Evolutionary conservation across 306 rosid species (phyloP).

Genomic region (Abrus pulchellus): DNA sequence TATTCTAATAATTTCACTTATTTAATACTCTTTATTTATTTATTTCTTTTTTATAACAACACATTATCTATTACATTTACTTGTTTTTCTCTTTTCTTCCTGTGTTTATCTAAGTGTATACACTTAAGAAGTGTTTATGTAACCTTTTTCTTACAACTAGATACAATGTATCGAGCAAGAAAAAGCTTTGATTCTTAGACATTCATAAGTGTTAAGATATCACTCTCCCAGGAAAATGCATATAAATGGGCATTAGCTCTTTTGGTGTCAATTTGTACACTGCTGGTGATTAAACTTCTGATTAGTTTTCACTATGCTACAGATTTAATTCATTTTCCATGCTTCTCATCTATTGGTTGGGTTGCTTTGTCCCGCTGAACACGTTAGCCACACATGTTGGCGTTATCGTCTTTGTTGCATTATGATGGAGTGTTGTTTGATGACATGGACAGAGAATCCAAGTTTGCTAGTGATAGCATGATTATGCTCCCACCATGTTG

Average conservation of each 20-base stretch:
- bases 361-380: not conserved
- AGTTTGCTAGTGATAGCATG: not conserved
- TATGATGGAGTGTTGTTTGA: conserved; percentile 23
- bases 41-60: too few relatives aligned
- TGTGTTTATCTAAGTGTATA: too few relatives aligned
- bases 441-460: conserved; percentile 2
- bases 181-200: too few relatives aligned
- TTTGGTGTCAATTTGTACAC: not conserved
- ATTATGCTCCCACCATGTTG: conserved; percentile 35
- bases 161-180: too few relatives aligned
- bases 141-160: too few relatives aligned
- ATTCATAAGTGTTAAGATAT: too few relatives aligned
- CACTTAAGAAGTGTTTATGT: too few relatives aligned
- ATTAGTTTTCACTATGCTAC: not conserved
- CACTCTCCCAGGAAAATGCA: too few relatives aligned
- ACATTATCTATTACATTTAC: too few relatives aligned
- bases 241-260: not conserved
- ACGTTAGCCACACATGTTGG: not conserved
- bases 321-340: conserved; percentile 5
- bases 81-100: too few relatives aligned
- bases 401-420: conserved; percentile 4
- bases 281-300: not conserved
- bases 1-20: too few relatives aligned
- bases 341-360: not conserved
- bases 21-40: too few relatives aligned